Evolutionary conservation across 2,329 filamentous ascomycete species (phyloP).

Genomic region (Venturia nashicola): DNA sequence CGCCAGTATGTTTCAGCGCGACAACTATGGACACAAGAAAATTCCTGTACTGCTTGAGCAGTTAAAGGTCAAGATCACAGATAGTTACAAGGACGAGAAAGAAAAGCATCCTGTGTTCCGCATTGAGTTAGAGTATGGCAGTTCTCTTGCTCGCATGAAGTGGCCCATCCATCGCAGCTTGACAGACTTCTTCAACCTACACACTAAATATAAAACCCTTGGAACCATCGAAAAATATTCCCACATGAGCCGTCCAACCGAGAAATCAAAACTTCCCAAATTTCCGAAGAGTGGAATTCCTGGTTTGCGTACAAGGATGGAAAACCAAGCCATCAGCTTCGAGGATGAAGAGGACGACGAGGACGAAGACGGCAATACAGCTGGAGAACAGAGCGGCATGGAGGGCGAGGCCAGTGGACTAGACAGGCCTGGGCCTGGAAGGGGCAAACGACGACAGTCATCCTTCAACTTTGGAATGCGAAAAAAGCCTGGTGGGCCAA

Average conservation of each 20-base stretch:
- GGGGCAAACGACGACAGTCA: constrained; percentile 39
- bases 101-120: constrained; percentile 74
- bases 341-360: constrained; percentile 55
- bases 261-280: constrained; percentile 66
- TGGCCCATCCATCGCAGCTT: constrained; percentile 86
- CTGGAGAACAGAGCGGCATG: constrained; percentile 39
- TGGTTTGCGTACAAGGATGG: constrained; percentile 70
- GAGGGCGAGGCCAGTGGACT: constrained; percentile 59
- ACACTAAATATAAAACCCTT: constrained; percentile 85
- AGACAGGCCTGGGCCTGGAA: constrained; percentile 42
- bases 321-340: constrained; percentile 31
- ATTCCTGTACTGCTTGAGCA: constrained; percentile 94
- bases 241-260: constrained; percentile 35
- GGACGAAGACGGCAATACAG: constrained; percentile 43
- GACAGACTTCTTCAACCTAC: constrained; percentile 81
- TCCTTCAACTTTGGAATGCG: constrained; percentile 46
- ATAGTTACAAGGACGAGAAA: constrained; percentile 57
- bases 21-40: constrained; percentile 88
- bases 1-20: constrained; percentile 94
- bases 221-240: constrained; percentile 65
- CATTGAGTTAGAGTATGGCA: constrained; percentile 92
- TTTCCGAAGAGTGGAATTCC: constrained; percentile 77
- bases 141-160: constrained; percentile 87
- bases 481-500: constrained; percentile 8
- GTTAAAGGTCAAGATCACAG: constrained; percentile 74